These are phyloP conservation scores for Schizochytrium sp. DNA, from an alignment of 108 stramenopile genomes.

Conservation along the genomic window DNA sequence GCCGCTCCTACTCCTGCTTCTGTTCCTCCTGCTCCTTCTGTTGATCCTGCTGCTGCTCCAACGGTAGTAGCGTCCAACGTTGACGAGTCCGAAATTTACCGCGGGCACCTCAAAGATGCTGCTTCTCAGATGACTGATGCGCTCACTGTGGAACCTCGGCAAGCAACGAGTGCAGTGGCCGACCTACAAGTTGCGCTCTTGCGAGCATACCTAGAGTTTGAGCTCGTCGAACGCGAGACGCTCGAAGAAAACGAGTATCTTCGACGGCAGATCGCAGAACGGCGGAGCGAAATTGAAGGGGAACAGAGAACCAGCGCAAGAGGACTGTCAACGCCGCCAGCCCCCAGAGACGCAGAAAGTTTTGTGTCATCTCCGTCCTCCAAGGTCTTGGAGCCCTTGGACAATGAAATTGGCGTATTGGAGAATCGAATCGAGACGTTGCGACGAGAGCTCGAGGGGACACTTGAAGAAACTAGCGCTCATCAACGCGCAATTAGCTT, in stretches of 20 bases:
- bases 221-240: not conserved
- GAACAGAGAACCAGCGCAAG: not conserved
- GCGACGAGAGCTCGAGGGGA: not conserved
- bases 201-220: not conserved
- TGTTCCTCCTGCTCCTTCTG: too few species aligned
- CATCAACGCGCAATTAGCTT: conserved; percentile 9
- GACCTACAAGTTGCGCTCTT: not conserved
- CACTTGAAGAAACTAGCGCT: not conserved
- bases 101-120: too few species aligned
- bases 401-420: not conserved
- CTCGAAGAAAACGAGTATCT: conserved; percentile 2
- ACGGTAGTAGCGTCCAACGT: too few species aligned
- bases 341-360: not conserved
- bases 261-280: not conserved
- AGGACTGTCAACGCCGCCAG: too few species aligned
- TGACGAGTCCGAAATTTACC: too few species aligned
- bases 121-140: too few species aligned
- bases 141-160: too few species aligned
- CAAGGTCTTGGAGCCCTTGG: not conserved
- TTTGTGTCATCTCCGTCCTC: not conserved
- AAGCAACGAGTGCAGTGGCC: not conserved
- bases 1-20: too few species aligned
- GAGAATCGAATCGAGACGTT: not conserved
- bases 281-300: not conserved
- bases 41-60: too few species aligned